phyloP scores from a whole-genome alignment of 2,329 filamentous ascomycete genomes.

The Arthrobotrys iridis region DNA sequence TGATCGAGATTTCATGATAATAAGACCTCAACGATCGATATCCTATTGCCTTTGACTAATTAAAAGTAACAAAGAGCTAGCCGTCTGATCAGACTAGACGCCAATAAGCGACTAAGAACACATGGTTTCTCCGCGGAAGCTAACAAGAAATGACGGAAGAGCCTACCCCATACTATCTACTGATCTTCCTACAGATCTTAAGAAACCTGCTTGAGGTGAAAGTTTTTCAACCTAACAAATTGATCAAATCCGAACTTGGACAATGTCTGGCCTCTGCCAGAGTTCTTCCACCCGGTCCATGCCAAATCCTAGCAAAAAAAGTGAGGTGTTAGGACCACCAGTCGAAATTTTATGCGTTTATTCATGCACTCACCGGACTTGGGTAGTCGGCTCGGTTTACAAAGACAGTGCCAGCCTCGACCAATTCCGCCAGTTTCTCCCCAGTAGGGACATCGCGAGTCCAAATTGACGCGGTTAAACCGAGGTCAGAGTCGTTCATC shows the following conservation, averaged over 20 bases:
- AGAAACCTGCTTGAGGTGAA: conserved; percentile 81
- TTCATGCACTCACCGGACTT: conserved; percentile 75
- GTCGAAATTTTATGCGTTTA: conserved; percentile 33
- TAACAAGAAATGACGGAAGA: neutral
- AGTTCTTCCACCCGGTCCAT: conserved; percentile 99
- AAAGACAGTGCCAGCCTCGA: conserved; percentile 95
- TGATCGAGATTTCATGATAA: conserved; percentile 1
- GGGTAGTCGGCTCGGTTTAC: conserved; percentile 95
- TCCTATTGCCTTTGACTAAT: conserved; percentile 3
- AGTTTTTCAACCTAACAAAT: conserved; percentile 96
- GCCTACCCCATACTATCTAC: neutral
- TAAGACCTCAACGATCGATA: neutral
- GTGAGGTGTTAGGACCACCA: conserved; percentile 56
- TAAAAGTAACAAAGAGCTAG: conserved; percentile 13
- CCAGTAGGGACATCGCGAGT: conserved; percentile 83
- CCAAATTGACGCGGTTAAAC: conserved; percentile 96
- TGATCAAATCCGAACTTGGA: conserved; percentile 93
- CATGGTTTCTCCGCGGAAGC: conserved; percentile 5
- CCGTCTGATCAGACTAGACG: no score
- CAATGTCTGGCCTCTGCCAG: conserved; percentile 87
- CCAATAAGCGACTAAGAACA: conserved; percentile 3
- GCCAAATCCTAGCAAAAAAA: conserved; percentile 75
- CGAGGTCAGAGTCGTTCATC: conserved; percentile 96
- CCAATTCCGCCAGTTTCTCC: conserved; percentile 77
- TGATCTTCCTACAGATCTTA: conserved; percentile 55